phyloP scores from a whole-genome alignment of 176 grass and related monocot species.

The Triticum turgidum region DNA sequence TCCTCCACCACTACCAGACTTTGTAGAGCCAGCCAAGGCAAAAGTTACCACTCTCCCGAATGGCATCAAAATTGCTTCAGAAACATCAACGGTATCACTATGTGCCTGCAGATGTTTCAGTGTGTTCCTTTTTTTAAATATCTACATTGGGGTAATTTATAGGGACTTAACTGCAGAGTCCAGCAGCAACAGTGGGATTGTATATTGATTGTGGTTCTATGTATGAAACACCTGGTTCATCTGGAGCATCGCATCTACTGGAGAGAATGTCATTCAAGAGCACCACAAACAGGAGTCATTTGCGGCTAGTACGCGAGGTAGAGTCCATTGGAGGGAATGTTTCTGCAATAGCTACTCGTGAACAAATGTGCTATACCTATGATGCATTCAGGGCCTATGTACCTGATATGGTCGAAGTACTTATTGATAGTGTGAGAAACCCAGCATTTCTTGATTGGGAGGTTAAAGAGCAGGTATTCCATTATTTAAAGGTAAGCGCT shows the following conservation, averaged over 20 bases:
- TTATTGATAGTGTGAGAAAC: constrained; percentile 69
- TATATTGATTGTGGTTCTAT: constrained; percentile 86
- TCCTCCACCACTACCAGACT: constrained; percentile 53
- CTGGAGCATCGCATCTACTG: constrained; percentile 67
- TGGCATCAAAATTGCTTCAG: constrained; percentile 65
- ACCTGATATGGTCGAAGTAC: constrained; percentile 72
- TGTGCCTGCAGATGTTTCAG: neutral
- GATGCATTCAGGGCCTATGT: constrained; percentile 69
- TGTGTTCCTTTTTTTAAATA: neutral
- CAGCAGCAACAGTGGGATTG: constrained; percentile 61
- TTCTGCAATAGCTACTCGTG: constrained; percentile 55
- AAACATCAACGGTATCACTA: constrained; percentile 45
- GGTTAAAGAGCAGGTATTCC: constrained; percentile 57
- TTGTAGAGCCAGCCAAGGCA: constrained; percentile 55
- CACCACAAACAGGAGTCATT: constrained; percentile 71
- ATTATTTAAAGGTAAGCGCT: neutral
- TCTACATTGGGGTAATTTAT: neutral
- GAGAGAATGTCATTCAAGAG: constrained; percentile 81
- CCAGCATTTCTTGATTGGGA: constrained; percentile 58
- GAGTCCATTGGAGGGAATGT: constrained; percentile 79
- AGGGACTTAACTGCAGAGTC: constrained; percentile 48
- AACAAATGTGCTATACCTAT: constrained; percentile 83
- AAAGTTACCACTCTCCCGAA: constrained; percentile 73
- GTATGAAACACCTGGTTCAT: constrained; percentile 56
- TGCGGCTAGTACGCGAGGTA: constrained; percentile 69